phyloP scores from a whole-genome alignment of 306 rosid genomes.

The Chamaecrista fasciculata region DNA sequence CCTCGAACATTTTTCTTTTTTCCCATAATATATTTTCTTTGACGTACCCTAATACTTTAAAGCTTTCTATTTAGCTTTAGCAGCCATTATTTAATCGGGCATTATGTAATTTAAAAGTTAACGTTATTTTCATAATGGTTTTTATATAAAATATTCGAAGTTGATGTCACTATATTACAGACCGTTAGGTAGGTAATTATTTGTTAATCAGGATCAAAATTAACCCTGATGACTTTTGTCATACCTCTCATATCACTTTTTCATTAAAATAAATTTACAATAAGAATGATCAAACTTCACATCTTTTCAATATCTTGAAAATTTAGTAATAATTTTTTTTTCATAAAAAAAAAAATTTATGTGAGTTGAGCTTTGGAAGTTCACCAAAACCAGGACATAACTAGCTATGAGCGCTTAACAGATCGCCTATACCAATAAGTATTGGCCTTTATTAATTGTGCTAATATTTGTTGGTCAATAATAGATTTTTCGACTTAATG shows the following conservation, averaged over 20 bases:
- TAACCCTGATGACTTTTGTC: background rate
- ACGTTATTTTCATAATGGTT: background rate
- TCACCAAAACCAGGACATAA: too few species aligned
- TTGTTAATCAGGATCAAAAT: background rate
- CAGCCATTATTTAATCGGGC: background rate
- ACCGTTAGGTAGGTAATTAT: background rate
- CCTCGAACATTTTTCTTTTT: too few species aligned
- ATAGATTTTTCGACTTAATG: too few species aligned
- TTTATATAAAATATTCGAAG: background rate
- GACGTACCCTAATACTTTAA: constrained; percentile 25
- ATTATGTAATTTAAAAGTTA: background rate
- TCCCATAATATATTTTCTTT: constrained; percentile 3
- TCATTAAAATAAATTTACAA: background rate
- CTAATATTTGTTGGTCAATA: too few species aligned
- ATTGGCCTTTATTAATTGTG: too few species aligned
- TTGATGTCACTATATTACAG: background rate
- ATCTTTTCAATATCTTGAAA: too few species aligned
- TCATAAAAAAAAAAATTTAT: too few species aligned
- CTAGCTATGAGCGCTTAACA: too few species aligned
- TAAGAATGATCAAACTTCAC: background rate
- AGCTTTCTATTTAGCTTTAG: background rate
- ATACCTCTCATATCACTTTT: background rate
- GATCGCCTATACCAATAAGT: too few species aligned
- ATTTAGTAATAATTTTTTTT: too few species aligned
- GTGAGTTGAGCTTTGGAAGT: too few species aligned